Conservation (phyloP, 2,329 filamentous ascomycete genomes). For the Colletotrichum liaoningense region DNA sequence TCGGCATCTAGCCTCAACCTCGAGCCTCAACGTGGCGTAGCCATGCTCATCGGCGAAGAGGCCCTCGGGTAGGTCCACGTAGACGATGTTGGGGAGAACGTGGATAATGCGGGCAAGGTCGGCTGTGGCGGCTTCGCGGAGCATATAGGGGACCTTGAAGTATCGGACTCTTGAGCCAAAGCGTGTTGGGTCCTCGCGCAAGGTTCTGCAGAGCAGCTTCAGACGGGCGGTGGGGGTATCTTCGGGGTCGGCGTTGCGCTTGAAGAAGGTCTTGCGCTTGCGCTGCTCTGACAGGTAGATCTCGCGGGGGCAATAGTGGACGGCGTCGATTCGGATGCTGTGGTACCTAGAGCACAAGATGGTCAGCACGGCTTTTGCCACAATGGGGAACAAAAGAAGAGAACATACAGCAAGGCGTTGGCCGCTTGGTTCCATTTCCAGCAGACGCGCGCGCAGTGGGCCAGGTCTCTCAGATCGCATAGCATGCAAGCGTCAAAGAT, state of each 20-base stretch:
- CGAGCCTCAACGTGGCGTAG: slow-evolving; percentile 81
- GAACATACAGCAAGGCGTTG: slow-evolving; percentile 70
- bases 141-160: slow-evolving; percentile 95
- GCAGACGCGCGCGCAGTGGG: slow-evolving; percentile 81
- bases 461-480: slow-evolving; percentile 90
- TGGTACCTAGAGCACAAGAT: slow-evolving; percentile 71
- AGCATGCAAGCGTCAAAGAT: slow-evolving; percentile 88
- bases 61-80: slow-evolving; percentile 90
- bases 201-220: slow-evolving; percentile 81
- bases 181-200: slow-evolving; percentile 78
- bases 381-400: neutral
- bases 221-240: slow-evolving; percentile 83
- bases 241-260: slow-evolving; percentile 82
- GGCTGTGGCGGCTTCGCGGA: slow-evolving; percentile 85
- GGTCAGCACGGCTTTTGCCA: slow-evolving; percentile 28
- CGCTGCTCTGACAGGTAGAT: slow-evolving; percentile 82
- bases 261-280: slow-evolving; percentile 77
- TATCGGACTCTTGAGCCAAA: slow-evolving; percentile 79
- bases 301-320: slow-evolving; percentile 94
- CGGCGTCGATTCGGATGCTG: slow-evolving; percentile 91
- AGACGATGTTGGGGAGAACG: slow-evolving; percentile 85
- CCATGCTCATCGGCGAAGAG: slow-evolving; percentile 84
- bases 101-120: slow-evolving; percentile 89
- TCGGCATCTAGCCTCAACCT: slow-evolving; percentile 85
- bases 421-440: slow-evolving; percentile 74